phyloP scores from a whole-genome alignment of 257 asterid genomes.

The Prunella vulgaris region DNA sequence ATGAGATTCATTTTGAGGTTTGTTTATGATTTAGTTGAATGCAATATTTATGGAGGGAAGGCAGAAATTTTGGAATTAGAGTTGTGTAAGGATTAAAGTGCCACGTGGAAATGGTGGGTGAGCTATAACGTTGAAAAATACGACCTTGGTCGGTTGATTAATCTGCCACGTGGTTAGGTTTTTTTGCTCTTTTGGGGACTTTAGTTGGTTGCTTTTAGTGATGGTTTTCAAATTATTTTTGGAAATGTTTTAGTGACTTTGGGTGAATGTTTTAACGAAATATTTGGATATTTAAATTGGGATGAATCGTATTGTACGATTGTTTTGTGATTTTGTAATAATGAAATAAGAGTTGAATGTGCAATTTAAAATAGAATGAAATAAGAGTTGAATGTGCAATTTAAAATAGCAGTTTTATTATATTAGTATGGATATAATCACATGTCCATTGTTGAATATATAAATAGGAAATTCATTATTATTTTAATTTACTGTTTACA shows the following conservation, averaged over 20 bases:
- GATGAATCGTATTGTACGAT: not conserved
- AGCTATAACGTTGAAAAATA: slow-evolving; percentile 63
- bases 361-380: too few relatives aligned
- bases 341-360: too few relatives aligned
- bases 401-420: too few relatives aligned
- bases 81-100: slow-evolving; percentile 25
- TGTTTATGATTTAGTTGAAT: not conserved
- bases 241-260: not conserved
- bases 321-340: not conserved
- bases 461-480: too few relatives aligned
- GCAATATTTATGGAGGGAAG: slow-evolving; percentile 34
- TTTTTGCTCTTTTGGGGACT: not conserved
- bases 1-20: slow-evolving; percentile 12
- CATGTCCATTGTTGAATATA: too few relatives aligned
- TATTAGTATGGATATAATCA: too few relatives aligned
- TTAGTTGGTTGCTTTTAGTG: not conserved
- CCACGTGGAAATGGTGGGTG: slow-evolving; percentile 76
- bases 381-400: too few relatives aligned
- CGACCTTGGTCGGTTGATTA: slow-evolving; percentile 49
- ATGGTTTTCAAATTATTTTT: slow-evolving; percentile 10
- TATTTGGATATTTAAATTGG: not conserved
- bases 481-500: too few relatives aligned
- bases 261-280: too few relatives aligned
- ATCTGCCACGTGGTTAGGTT: slow-evolving; percentile 36
- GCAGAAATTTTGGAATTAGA: slow-evolving; percentile 24